Base-by-base conservation (phyloP, 768 basidiomycete genomes). In the Phlebiopsis gigantea region DNA sequence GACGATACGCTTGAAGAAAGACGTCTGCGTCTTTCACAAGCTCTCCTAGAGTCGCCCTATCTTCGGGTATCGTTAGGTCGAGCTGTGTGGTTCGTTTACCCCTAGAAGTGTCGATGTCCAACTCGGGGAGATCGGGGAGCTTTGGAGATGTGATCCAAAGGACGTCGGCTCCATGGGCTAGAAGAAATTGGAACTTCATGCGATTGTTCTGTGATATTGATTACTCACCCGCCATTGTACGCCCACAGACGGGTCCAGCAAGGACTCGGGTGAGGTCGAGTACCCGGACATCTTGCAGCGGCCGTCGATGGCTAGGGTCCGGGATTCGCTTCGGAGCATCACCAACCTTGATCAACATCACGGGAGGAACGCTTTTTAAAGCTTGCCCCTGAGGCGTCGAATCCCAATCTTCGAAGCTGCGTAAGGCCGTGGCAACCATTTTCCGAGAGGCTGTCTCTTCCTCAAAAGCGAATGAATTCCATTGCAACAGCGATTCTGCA, bases 81-180 rank as follows among this genome's bases (percentile, higher is more conserved):
- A 85, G 76, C 62, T 85, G 84, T 0, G 82, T 76, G 0, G 83
- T 83, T 41, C 82, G 77, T 66, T 85, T 87, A 1, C 83, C 82
- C 6, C 83, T 73, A 3, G 84, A 82, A 0, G 83, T 85, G 47
- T 84, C 83, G 10, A 73, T 61, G 62, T 85, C 84, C 0, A 84
- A 65, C 0, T 66, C 55, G 0, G 83, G 83, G 2, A 82, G 66
- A 0, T 73, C 66, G 0, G 84, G 84, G 10, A 85, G 72, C 10
- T 70, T 71, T 0, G 80, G 81, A 0, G 83, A 83, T 10, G 82
- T 82, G 30, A 85, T 64, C 25, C 76, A 68, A 0, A 84, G 74
- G 25, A 80, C 79, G 53, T 84, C 80, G 1, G 83, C 83, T 4
- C 82, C 83, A 57, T 82, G 77, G 3, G 76, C 83, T 81, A 55